Base-by-base conservation (phyloP, 163 green algal genomes). In the Scenedesmus sp. region DNA sequence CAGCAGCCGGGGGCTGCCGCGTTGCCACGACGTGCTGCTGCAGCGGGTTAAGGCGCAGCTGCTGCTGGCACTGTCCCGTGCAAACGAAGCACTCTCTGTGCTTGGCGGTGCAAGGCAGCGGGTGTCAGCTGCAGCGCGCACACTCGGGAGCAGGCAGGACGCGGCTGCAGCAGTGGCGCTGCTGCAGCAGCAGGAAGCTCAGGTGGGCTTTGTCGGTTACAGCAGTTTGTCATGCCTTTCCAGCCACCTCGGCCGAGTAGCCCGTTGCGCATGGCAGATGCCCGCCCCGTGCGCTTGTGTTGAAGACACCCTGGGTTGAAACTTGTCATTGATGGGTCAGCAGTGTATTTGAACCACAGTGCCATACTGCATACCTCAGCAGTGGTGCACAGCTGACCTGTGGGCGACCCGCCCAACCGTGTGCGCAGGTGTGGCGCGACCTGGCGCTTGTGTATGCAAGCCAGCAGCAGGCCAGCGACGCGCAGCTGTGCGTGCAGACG, bases 381-480 rank as follows among this genome's bases (percentile, higher is more conserved):
- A 40, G 3, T 18, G 30, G 30, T 7, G 65, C 65, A 40, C 65
- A 76, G 65, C 7, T 76, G 30, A 40, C 13, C 15, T 44, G 33
- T 5, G 22, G 70, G 10, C 70, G 43, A 24, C 10, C 78, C 37
- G 20, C 42, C 42, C 44, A 18, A 20, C 4, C 24, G 44, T 68
- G 26, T 85, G 49, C 68, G 86, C 86, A 93, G 90, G 73, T 93
- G 51, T 93, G 91, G 91, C 43, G 89, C n/a, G 91, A 93, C 46
- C 72, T 93, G 10, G 91, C 91, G n/a, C 81, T 90, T 13, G 83
- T 65, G 20, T 93, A 92, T 76, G 85, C 84, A n/a, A 87, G 78
- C 43, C 68, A 92, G 81, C 86, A 87, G 68, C 86, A 93, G 80
- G 1, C 73, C 65, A n/a, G 16, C 42, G 87, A 91, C 35, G 87